Evolutionary conservation across 495 filamentous ascomycete genomes (phyloP).

Genomic region (Hapsidospora chrysogenum): DNA sequence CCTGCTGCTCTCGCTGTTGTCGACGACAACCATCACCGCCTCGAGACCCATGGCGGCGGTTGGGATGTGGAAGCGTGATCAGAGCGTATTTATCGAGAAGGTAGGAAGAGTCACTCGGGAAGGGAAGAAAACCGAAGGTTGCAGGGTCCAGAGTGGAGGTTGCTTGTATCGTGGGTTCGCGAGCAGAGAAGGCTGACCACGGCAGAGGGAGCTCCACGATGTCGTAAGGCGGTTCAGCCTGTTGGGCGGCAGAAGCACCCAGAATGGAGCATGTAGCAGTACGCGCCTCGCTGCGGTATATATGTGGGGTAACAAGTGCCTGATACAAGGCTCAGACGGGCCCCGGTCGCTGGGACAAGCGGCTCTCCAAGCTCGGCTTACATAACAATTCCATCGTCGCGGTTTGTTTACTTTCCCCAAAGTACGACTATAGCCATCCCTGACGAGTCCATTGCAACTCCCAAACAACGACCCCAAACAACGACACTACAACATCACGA

Average conservation of each 20-base stretch:
- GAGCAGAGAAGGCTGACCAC: constrained; percentile 3
- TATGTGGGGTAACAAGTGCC: too few species aligned
- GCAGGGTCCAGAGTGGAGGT: constrained; percentile 1
- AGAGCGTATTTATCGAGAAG: neutral
- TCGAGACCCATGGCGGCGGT: constrained; percentile 39
- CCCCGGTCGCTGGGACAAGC: neutral
- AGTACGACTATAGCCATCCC: too few species aligned
- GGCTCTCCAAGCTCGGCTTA: neutral
- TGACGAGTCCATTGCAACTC: too few species aligned
- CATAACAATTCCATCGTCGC: constrained; percentile 2
- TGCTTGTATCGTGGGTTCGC: constrained; percentile 2
- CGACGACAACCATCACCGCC: constrained; percentile 59
- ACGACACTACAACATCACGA: too few species aligned
- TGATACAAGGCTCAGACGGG: neutral
- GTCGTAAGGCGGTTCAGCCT: constrained; percentile 23
- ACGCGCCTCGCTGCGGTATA: too few species aligned
- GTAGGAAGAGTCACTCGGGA: neutral
- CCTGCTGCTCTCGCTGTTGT: constrained; percentile 95
- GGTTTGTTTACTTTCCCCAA: constrained; percentile 21
- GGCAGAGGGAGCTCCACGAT: constrained; percentile 4
- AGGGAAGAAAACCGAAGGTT: neutral
- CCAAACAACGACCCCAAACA: too few species aligned
- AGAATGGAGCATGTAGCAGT: neutral
- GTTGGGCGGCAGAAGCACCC: constrained; percentile 1
- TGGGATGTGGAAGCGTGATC: neutral